These are phyloP conservation scores for Yamadazyma dushanensis DNA, from an alignment of 1,139 yeast genomes.

Conservation along the genomic window DNA sequence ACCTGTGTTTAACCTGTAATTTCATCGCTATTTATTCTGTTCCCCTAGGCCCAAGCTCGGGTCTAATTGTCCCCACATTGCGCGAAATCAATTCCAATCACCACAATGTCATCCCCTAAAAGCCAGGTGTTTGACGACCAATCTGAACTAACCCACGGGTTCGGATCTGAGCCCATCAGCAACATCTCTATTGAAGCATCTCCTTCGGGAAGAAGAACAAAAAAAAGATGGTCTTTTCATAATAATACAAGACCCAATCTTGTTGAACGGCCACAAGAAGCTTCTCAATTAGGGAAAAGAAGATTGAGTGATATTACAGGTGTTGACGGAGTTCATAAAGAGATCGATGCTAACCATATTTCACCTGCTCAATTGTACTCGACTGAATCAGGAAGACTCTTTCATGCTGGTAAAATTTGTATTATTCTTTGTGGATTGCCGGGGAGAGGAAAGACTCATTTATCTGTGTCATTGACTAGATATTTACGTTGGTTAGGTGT, in stretches of 20 bases:
- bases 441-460: conserved; percentile 93
- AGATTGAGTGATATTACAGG: conserved; percentile 45
- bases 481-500: conserved; percentile 96
- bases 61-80: no score
- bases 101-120: conserved; percentile 8
- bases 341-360: conserved; percentile 49
- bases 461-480: conserved; percentile 87
- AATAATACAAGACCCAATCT: conserved; percentile 38
- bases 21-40: no score
- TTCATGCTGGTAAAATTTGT: conserved; percentile 94
- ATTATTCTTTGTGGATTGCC: conserved; percentile 92
- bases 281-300: conserved; percentile 30
- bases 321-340: conserved; percentile 56
- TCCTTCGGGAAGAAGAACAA: conserved; percentile 26
- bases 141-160: conserved; percentile 37
- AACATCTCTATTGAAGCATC: conserved; percentile 1
- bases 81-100: no score
- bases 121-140: conserved; percentile 9
- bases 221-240: conserved; percentile 48
- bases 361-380: conserved; percentile 89
- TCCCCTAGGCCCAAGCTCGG: no score
- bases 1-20: no score
- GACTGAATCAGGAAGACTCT: conserved; percentile 85
- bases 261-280: conserved; percentile 32
- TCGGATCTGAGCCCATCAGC: conserved; percentile 37